phyloP scores from a whole-genome alignment of 345 rosid species.

The Salix viminalis region DNA sequence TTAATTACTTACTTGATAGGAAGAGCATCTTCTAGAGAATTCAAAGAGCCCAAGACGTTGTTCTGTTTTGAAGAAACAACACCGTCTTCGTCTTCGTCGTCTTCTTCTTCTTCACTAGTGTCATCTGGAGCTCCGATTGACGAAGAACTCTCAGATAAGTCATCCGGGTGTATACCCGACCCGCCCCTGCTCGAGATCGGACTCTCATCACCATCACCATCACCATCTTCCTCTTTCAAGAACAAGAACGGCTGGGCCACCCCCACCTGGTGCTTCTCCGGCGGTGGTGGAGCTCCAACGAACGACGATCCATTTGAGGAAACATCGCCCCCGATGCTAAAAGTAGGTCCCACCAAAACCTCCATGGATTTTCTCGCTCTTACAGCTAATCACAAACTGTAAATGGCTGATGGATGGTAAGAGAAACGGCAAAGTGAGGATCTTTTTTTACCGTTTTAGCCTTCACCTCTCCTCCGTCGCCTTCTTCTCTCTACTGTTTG shows the following conservation, averaged over 20 bases:
- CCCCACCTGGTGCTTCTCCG: slow-evolving; percentile 16
- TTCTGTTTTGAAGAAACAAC: slow-evolving; percentile 27
- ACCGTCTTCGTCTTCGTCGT: slow-evolving; percentile 24
- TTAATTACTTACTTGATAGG: slow-evolving; percentile 51
- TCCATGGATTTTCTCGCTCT: slow-evolving; percentile 35
- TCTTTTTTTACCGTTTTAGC: neutral
- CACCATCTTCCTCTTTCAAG: slow-evolving; percentile 14
- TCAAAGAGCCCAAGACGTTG: slow-evolving; percentile 26
- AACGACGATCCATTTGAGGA: slow-evolving; percentile 12
- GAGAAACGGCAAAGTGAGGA: neutral
- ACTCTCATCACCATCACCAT: neutral
- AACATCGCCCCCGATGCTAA: slow-evolving; percentile 28
- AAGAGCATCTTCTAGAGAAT: slow-evolving; percentile 57
- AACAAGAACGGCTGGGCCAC: slow-evolving; percentile 17
- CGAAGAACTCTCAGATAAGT: slow-evolving; percentile 45
- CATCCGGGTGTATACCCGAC: slow-evolving; percentile 17
- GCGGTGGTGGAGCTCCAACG: slow-evolving; percentile 17
- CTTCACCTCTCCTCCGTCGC: slow-evolving; percentile 18
- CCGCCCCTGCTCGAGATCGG: slow-evolving; percentile 17
- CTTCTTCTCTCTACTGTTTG: slow-evolving; percentile 10
- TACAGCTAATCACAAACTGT: neutral
- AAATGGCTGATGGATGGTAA: neutral
- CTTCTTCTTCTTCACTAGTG: slow-evolving; percentile 33
- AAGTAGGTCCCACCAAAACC: slow-evolving; percentile 48
- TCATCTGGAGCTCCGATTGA: slow-evolving; percentile 57